Conservation (phyloP, 257 asterid species). For the Jacaranda copaia region DNA sequence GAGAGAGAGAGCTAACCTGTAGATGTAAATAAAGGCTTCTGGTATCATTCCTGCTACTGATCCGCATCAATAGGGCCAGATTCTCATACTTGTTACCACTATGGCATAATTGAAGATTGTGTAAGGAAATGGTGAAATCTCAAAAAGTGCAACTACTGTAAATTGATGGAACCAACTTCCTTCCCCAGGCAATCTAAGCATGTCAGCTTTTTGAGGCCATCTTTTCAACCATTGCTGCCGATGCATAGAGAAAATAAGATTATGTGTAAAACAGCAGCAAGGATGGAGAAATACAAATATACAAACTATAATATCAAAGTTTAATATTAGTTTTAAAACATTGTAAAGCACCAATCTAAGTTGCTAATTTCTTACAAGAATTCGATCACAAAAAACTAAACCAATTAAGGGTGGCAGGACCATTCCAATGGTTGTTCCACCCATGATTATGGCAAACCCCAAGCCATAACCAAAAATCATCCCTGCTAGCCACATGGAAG, state of each 20-base stretch:
- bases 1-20: slow-evolving; percentile 51
- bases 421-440: slow-evolving; percentile 84
- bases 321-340: neutral
- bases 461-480: slow-evolving; percentile 89
- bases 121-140: slow-evolving; percentile 83
- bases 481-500: slow-evolving; percentile 95
- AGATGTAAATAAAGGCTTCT: slow-evolving; percentile 81
- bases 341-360: neutral
- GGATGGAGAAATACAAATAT: neutral
- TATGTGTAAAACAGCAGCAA: neutral
- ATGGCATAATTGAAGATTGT: slow-evolving; percentile 80
- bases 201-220: slow-evolving; percentile 77
- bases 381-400: slow-evolving; percentile 63
- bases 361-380: slow-evolving; percentile 61
- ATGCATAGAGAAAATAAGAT: slow-evolving; percentile 3
- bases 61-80: slow-evolving; percentile 87
- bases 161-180: slow-evolving; percentile 85
- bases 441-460: slow-evolving; percentile 82
- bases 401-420: slow-evolving; percentile 72
- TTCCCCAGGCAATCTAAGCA: slow-evolving; percentile 76
- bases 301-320: neutral
- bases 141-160: slow-evolving; percentile 74
- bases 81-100: slow-evolving; percentile 74
- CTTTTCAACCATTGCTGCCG: slow-evolving; percentile 78
- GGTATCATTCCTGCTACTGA: slow-evolving; percentile 87